phyloP scores from a whole-genome alignment of 2,329 filamentous ascomycete genomes.

The Ascochyta pisi region DNA sequence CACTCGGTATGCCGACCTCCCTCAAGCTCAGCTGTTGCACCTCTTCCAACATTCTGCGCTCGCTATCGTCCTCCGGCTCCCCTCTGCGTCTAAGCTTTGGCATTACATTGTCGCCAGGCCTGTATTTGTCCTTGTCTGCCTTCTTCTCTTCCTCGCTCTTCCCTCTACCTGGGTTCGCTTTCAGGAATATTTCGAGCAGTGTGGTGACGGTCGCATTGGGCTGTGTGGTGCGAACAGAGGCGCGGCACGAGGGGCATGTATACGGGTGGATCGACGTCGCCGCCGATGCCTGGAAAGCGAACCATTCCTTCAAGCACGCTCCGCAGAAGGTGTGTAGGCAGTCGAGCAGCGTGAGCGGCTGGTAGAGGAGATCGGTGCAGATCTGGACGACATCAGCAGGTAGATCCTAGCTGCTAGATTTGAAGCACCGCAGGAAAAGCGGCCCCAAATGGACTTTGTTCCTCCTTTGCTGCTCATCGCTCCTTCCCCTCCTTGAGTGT shows the following conservation, averaged over 20 bases:
- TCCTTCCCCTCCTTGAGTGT: conserved; percentile 1
- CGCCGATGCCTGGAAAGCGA: conserved; percentile 74
- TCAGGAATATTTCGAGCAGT: conserved; percentile 85
- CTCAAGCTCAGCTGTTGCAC: conserved; percentile 76
- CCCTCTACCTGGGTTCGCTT: conserved; percentile 77
- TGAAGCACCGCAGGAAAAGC: conserved; percentile 6
- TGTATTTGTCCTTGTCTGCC: conserved; percentile 78
- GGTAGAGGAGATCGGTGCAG: conserved; percentile 92
- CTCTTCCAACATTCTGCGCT: conserved; percentile 73
- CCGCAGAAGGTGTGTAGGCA: conserved; percentile 97
- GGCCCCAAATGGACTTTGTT: not conserved
- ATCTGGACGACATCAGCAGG: conserved; percentile 66
- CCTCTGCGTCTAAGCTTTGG: conserved; percentile 62
- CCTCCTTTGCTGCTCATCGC: not conserved
- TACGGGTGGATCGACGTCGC: conserved; percentile 66
- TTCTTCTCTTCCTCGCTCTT: conserved; percentile 75
- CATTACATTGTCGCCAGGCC: conserved; percentile 80
- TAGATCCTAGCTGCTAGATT: conserved; percentile 14
- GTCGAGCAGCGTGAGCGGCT: conserved; percentile 88
- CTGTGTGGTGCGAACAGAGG: conserved; percentile 81
- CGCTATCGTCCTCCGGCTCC: conserved; percentile 68
- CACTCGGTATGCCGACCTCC: conserved; percentile 63
- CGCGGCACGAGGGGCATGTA: conserved; percentile 93
- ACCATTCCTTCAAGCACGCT: conserved; percentile 96
- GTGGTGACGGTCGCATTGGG: conserved; percentile 92